Base-by-base conservation (phyloP, 2,329 filamentous ascomycete genomes). In the Ramularia endophylla region DNA sequence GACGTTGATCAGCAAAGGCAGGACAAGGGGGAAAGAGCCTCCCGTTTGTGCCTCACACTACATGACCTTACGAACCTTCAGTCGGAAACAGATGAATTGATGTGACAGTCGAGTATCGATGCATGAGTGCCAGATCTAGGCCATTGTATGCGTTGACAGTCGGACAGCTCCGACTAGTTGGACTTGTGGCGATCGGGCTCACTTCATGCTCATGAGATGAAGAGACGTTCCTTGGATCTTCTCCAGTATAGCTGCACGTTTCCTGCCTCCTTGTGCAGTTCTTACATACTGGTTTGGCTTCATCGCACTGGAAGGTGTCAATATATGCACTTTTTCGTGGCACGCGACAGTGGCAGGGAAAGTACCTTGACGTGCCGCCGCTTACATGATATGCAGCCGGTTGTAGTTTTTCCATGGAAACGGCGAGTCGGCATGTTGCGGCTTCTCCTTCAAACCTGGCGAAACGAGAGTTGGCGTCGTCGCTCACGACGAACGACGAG, bases 331-430 rank as follows among this genome's bases (percentile, higher is more conserved):
- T 20, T 20, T 12, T 27, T 13, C 18, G 38, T 37, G 27, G 30
- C 27, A 15, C 9, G 17, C 18, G 5, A 18, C 13, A 12, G 25
- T 11, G 27, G 25, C 9, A 30, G 25, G 16, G 25, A 29, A 11
- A 36, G 18, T 47, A 56, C 56, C 51, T 58, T 60, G n/a, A 59
- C 55, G 19, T 54, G 51, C 33, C 56, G 38, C 5, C 43, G 42
- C 45, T 60, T 60, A 46, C 57, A 60, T 17, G 49, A 37, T 5
- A 35, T 29, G 34, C 56, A 57, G 8, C 56, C 57, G 2, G 47
- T 46, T 8, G 52, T 48, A 13, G 51, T 54, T 33, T 60, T 60
- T 9, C 47, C 47, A 43, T 60, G 57, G 27, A 55, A 56, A 15
- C 54, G 35, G 25, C 56, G 51, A 19, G 51, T 55, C 5, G 57